Conservation (phyloP, 2,329 filamentous ascomycete genomes). For the Drechmeria coniospora region DNA sequence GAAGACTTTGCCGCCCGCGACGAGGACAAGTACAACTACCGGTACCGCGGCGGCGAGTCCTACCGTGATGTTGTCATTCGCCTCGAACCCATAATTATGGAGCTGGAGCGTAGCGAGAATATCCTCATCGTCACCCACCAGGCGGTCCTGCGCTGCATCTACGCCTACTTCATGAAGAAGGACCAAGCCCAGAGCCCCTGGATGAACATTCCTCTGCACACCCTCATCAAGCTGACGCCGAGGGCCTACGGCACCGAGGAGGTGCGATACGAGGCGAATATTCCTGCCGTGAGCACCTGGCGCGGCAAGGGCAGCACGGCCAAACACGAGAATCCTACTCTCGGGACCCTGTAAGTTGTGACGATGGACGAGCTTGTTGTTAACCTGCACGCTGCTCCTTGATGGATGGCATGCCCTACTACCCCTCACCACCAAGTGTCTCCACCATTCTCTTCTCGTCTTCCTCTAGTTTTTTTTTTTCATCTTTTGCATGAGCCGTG, state of each 20-base stretch:
- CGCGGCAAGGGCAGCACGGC: slow-evolving; percentile 84
- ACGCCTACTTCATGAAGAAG: slow-evolving; percentile 98
- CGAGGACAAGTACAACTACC: slow-evolving; percentile 99
- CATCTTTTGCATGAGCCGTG: no score
- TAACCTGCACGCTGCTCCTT: neutral
- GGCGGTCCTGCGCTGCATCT: slow-evolving; percentile 91
- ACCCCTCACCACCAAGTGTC: no score
- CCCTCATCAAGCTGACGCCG: slow-evolving; percentile 89
- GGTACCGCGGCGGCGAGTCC: slow-evolving; percentile 90
- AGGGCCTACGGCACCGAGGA: slow-evolving; percentile 89
- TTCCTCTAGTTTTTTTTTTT: no score
- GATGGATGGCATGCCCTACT: neutral
- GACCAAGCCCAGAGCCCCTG: slow-evolving; percentile 85
- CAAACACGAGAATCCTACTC: slow-evolving; percentile 57
- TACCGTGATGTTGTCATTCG: slow-evolving; percentile 95
- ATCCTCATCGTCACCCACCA: slow-evolving; percentile 98
- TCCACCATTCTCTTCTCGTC: no score
- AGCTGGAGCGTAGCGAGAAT: slow-evolving; percentile 88
- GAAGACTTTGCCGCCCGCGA: slow-evolving; percentile 93
- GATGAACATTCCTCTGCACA: slow-evolving; percentile 97
- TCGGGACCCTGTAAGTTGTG: slow-evolving; percentile 16
- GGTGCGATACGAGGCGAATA: slow-evolving; percentile 74
- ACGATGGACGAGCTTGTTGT: neutral
- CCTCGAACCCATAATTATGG: slow-evolving; percentile 98
- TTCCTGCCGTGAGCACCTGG: slow-evolving; percentile 93